A percentile compares a stretch with the other conserved stretches of the same genome.
Evolutionary conservation across 305 asterid genomes (phyloP).

Genomic region (Fraxinus floribunda): DNA sequence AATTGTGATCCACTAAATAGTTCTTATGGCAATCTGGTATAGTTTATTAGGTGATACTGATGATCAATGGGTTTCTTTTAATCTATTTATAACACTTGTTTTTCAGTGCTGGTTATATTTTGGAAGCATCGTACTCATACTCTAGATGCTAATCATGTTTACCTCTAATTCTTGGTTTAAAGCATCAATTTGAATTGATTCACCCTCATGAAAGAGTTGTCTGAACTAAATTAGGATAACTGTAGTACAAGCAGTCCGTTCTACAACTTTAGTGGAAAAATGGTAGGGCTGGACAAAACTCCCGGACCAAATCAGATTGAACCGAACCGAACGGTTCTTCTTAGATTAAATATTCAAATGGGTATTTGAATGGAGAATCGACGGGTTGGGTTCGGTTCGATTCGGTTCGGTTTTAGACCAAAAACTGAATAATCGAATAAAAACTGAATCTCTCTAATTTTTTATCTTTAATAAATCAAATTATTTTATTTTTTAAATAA

Average conservation of each 20-base stretch:
- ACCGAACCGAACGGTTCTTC: no score
- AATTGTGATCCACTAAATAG: not conserved
- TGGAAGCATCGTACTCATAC: not conserved
- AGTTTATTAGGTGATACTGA: not conserved
- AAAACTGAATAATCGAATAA: no score
- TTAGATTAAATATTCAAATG: no score
- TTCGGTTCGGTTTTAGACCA: no score
- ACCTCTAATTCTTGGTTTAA: not conserved
- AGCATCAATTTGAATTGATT: not conserved
- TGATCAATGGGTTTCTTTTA: not conserved
- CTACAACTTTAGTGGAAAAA: not conserved
- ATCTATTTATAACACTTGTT: not conserved
- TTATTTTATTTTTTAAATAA: no score
- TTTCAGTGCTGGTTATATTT: not conserved
- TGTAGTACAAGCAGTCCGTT: not conserved
- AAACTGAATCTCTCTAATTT: no score
- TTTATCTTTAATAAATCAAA: no score
- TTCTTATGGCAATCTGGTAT: not conserved
- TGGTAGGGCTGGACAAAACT: no score
- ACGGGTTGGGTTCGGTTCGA: no score
- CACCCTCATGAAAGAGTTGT: not conserved
- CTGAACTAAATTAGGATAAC: not conserved
- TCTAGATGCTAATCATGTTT: not conserved
- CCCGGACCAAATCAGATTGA: no score
- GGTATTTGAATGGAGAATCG: no score